Evolutionary conservation across 768 basidiomycete genomes (phyloP).

Genomic region (Lactarius sp.): DNA sequence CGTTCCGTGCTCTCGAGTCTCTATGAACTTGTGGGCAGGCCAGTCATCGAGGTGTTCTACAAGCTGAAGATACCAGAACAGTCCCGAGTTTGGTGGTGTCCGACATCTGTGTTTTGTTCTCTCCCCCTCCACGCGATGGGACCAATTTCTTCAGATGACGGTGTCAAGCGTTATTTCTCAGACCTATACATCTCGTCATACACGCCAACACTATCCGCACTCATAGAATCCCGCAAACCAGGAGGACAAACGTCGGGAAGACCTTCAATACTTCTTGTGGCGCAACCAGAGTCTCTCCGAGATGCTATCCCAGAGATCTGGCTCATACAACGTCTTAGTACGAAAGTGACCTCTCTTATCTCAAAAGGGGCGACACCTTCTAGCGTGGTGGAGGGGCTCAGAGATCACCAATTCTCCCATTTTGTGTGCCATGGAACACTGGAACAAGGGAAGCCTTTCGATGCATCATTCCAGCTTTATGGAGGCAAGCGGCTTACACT

Average conservation of each 20-base stretch:
- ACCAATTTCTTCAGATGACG: not conserved
- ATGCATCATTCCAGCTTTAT: not conserved
- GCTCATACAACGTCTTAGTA: no score
- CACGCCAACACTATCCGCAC: not conserved
- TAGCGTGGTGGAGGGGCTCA: not conserved
- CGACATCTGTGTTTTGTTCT: conserved; percentile 5
- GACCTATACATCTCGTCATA: conserved; percentile 8
- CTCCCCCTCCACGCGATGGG: conserved; percentile 22
- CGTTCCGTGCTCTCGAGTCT: conserved; percentile 2
- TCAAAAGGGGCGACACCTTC: no score
- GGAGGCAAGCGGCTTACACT: no score
- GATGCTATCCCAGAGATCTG: no score
- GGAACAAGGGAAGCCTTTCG: not conserved
- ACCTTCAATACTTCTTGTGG: not conserved
- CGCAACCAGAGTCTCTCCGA: not conserved
- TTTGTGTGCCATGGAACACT: conserved; percentile 6
- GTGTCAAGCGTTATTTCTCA: not conserved
- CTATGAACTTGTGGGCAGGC: conserved; percentile 1
- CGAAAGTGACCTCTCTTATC: not conserved
- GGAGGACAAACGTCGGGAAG: not conserved
- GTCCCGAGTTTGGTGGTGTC: conserved; percentile 21
- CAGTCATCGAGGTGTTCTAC: not conserved
- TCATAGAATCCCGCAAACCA: not conserved
- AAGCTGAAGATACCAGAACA: not conserved
- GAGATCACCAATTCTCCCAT: not conserved